These are phyloP conservation scores for Phanerochaete sordida DNA, from an alignment of 768 basidiomycete genomes.

Conservation along the genomic window DNA sequence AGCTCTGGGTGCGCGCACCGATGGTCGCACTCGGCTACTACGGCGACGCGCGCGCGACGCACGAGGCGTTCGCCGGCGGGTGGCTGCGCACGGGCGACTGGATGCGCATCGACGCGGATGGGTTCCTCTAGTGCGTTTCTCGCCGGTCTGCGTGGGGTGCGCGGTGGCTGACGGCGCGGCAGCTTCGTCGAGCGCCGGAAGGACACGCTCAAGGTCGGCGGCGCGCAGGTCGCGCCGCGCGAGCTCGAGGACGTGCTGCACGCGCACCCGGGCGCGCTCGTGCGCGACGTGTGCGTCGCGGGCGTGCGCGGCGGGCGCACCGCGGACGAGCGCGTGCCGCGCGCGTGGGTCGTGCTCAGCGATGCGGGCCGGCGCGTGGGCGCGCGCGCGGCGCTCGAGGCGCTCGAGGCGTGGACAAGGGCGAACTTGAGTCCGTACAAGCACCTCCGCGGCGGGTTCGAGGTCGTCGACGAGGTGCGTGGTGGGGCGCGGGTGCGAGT, in stretches of 20 bases:
- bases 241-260: slow-evolving; percentile 72
- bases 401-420: slow-evolving; percentile 58
- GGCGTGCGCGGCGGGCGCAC: slow-evolving; percentile 73
- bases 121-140: slow-evolving; percentile 58
- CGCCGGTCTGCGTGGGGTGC: background rate
- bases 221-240: slow-evolving; percentile 76
- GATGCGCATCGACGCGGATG: slow-evolving; percentile 56
- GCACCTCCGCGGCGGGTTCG: slow-evolving; percentile 74
- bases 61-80: slow-evolving; percentile 62
- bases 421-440: slow-evolving; percentile 70
- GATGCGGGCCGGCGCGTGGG: slow-evolving; percentile 49
- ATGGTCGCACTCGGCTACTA: slow-evolving; percentile 69
- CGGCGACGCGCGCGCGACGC: slow-evolving; percentile 64
- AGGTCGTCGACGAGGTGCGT: slow-evolving; percentile 58
- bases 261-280: slow-evolving; percentile 55
- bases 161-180: background rate
- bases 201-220: slow-evolving; percentile 81
- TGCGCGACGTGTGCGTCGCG: slow-evolving; percentile 66
- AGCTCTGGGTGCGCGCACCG: slow-evolving; percentile 54
- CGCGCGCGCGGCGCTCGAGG: slow-evolving; percentile 33
- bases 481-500: background rate
- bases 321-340: slow-evolving; percentile 68
- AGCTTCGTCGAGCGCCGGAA: slow-evolving; percentile 77
- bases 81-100: slow-evolving; percentile 78
- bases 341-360: slow-evolving; percentile 76